Evolutionary conservation across 2,329 filamentous ascomycete genomes (phyloP).

Genomic region (Ophiostoma piceae): DNA sequence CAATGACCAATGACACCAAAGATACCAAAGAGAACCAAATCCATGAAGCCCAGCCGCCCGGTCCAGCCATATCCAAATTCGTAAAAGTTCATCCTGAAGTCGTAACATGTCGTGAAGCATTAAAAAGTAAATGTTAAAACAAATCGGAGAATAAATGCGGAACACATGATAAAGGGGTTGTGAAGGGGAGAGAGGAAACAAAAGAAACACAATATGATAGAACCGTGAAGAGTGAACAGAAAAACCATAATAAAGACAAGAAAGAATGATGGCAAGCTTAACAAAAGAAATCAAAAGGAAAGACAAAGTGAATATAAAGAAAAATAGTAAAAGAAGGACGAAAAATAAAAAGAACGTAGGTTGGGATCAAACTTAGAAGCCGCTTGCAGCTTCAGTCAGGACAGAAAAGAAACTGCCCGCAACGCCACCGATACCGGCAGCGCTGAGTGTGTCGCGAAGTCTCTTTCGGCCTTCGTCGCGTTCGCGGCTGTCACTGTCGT

Average conservation of each 20-base stretch:
- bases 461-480: slow-evolving; percentile 36
- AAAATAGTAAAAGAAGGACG: neutral
- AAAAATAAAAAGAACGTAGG: neutral
- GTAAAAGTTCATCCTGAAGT: neutral
- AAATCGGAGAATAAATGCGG: neutral
- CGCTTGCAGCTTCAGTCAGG: slow-evolving; percentile 50
- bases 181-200: neutral
- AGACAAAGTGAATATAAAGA: neutral
- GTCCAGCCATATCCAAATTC: slow-evolving; percentile 1
- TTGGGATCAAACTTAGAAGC: slow-evolving; percentile 26
- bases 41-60: neutral
- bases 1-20: neutral
- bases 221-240: neutral
- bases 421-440: slow-evolving; percentile 56
- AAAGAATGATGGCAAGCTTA: slow-evolving; percentile 35
- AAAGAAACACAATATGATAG: neutral
- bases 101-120: slow-evolving; percentile 9
- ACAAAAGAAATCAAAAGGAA: neutral
- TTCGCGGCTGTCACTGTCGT: slow-evolving; percentile 22
- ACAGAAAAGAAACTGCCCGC: slow-evolving; percentile 55
- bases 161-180: neutral
- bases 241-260: slow-evolving; percentile 45
- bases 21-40: neutral
- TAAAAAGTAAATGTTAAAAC: neutral
- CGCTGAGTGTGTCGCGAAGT: slow-evolving; percentile 49